Conservation (phyloP, 2,329 filamentous ascomycete genomes). For the Zasmidium citrigriseum region DNA sequence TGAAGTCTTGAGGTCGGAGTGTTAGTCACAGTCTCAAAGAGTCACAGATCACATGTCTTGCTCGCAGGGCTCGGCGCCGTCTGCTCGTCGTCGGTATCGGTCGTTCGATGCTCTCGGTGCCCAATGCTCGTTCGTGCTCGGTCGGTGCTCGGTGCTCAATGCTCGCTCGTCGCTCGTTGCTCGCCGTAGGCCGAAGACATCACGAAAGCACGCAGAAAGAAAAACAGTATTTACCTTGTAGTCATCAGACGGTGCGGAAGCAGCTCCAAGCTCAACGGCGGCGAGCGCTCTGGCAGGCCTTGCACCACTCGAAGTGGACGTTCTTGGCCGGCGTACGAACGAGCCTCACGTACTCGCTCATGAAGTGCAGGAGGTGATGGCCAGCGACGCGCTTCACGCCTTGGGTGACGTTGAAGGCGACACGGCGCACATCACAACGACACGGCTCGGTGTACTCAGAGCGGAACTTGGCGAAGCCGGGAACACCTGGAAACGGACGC, state of each 20-base stretch:
- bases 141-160: too few relatives aligned
- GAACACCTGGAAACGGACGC: constrained; percentile 1
- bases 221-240: background rate
- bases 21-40: too few relatives aligned
- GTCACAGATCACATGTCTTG: too few relatives aligned
- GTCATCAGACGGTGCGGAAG: background rate
- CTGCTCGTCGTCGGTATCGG: too few relatives aligned
- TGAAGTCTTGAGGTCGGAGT: too few relatives aligned
- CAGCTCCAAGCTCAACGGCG: background rate
- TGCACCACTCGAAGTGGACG: background rate
- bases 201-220: background rate
- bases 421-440: constrained; percentile 5
- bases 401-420: background rate
- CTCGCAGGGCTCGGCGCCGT: too few relatives aligned
- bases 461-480: background rate
- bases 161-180: too few relatives aligned
- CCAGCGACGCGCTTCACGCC: background rate
- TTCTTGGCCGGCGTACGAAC: background rate
- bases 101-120: background rate
- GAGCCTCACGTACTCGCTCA: background rate
- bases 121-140: background rate
- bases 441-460: constrained; percentile 5
- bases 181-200: background rate
- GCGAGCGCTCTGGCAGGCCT: constrained; percentile 3
- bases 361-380: background rate